Conservation (phyloP, 139 green algal genomes). For the Micractinium conductrix region DNA sequence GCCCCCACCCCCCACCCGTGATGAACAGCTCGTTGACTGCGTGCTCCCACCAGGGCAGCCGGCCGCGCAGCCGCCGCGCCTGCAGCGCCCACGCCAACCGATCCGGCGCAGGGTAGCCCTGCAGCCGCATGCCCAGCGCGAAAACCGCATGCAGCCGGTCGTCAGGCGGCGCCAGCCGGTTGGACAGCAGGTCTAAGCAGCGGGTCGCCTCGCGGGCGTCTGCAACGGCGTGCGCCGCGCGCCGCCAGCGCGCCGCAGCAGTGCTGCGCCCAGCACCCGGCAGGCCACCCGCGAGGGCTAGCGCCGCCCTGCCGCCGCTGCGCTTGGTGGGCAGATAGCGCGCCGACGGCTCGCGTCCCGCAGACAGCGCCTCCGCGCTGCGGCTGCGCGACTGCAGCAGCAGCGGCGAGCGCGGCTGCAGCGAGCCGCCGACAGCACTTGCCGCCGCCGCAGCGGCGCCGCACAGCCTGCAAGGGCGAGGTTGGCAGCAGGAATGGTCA, state of each 20-base stretch:
- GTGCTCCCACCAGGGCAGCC: conserved; percentile 26
- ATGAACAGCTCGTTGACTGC: conserved; percentile 47
- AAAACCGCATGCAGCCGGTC: conserved; percentile 34
- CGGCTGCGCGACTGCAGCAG: background rate
- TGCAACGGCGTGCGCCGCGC: conserved; percentile 22
- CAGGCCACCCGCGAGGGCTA: too few species aligned
- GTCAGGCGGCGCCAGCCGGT: conserved; percentile 21
- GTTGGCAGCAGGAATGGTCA: background rate
- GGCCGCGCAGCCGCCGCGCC: background rate
- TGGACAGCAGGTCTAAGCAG: conserved; percentile 24
- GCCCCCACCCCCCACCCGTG: conserved; percentile 36
- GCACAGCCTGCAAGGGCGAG: background rate
- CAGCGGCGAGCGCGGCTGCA: background rate
- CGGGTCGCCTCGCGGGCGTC: conserved; percentile 13
- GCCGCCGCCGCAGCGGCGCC: background rate
- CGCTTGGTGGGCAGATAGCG: conserved; percentile 12
- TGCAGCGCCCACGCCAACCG: conserved; percentile 39
- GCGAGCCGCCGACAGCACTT: background rate
- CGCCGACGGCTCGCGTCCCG: background rate
- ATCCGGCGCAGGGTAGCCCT: conserved; percentile 9
- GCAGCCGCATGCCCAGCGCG: conserved; percentile 20
- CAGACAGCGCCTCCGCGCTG: background rate
- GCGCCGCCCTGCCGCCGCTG: background rate
- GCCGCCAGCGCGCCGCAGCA: conserved; percentile 37
- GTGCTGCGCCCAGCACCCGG: too few species aligned